phyloP scores from a whole-genome alignment of 1,284 basidiomycete genomes.

The Grifola frondosa region DNA sequence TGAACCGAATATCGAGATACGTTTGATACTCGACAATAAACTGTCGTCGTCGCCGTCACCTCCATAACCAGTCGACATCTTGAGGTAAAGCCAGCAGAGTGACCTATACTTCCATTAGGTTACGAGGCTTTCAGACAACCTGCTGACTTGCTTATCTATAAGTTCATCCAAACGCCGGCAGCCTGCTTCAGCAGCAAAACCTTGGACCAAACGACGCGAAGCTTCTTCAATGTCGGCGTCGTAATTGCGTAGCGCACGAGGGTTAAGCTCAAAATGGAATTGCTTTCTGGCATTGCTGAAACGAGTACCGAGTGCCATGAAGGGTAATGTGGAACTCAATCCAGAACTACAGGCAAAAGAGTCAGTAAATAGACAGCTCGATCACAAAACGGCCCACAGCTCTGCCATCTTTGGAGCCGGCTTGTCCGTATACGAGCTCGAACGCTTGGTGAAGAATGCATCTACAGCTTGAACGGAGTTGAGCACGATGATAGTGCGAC shows the following conservation, averaged over 20 bases:
- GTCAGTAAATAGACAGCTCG: too few species aligned
- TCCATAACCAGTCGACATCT: constrained; percentile 21
- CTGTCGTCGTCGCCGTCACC: constrained; percentile 16
- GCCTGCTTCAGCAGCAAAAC: constrained; percentile 9
- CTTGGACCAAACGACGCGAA: constrained; percentile 12
- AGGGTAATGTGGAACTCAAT: constrained; percentile 20
- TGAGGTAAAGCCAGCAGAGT: constrained; percentile 17
- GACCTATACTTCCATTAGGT: constrained; percentile 6
- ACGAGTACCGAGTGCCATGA: constrained; percentile 21
- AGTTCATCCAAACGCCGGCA: constrained; percentile 7
- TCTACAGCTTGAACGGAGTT: constrained; percentile 27
- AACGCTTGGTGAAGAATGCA: constrained; percentile 29
- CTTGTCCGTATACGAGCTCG: constrained; percentile 22
- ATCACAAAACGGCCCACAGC: constrained; percentile 18
- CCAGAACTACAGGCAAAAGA: constrained; percentile 7
- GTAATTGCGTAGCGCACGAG: constrained; percentile 12
- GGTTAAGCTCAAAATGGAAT: constrained; percentile 19
- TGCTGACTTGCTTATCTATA: constrained; percentile 17
- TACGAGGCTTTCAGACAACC: too few species aligned
- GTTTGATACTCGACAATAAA: constrained; percentile 24
- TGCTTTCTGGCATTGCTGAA: constrained; percentile 19
- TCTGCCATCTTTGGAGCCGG: constrained; percentile 20
- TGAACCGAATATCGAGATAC: constrained; percentile 23
- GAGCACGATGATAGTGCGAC: constrained; percentile 23
- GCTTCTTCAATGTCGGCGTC: constrained; percentile 16